A percentile compares a stretch with the other conserved stretches of the same genome.
These are phyloP conservation scores for Talaromyces sp. DNA, from an alignment of 2,329 filamentous ascomycete species.

Conservation along the genomic window DNA sequence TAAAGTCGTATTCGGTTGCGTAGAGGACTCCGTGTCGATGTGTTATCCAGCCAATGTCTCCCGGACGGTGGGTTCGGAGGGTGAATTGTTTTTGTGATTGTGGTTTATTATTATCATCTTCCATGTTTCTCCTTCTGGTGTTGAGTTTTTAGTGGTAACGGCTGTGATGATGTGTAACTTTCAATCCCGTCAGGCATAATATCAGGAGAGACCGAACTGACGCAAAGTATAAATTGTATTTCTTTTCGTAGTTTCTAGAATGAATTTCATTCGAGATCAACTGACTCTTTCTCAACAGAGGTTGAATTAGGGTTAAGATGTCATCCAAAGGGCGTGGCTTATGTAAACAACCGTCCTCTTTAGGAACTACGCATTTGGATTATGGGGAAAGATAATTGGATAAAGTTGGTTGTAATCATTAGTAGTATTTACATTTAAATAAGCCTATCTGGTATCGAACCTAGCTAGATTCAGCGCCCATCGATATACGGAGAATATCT, in stretches of 20 bases:
- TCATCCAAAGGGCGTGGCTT: neutral
- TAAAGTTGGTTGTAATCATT: neutral
- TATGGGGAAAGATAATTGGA: neutral
- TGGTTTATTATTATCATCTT: neutral
- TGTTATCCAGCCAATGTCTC: slow-evolving; percentile 21
- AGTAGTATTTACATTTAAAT: neutral
- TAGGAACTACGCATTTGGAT: neutral
- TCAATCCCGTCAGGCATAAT: neutral
- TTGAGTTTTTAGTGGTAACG: neutral
- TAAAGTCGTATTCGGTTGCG: slow-evolving; percentile 18
- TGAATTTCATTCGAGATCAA: too few species aligned
- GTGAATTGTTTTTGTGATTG: slow-evolving; percentile 21
- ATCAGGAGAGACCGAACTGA: neutral
- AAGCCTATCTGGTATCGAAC: too few species aligned
- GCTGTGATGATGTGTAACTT: neutral
- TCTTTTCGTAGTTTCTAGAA: too few species aligned
- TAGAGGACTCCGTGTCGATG: slow-evolving; percentile 20
- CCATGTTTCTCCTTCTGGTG: neutral
- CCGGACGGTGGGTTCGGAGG: slow-evolving; percentile 18
- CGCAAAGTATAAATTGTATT: neutral
- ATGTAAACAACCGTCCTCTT: neutral
- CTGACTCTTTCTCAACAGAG: neutral
- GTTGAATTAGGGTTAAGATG: neutral
- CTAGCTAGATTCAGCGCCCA: too few species aligned
- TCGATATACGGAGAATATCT: too few species aligned